phyloP scores from a whole-genome alignment of 805 yeast genomes.

The Zygoascus tannicola region DNA sequence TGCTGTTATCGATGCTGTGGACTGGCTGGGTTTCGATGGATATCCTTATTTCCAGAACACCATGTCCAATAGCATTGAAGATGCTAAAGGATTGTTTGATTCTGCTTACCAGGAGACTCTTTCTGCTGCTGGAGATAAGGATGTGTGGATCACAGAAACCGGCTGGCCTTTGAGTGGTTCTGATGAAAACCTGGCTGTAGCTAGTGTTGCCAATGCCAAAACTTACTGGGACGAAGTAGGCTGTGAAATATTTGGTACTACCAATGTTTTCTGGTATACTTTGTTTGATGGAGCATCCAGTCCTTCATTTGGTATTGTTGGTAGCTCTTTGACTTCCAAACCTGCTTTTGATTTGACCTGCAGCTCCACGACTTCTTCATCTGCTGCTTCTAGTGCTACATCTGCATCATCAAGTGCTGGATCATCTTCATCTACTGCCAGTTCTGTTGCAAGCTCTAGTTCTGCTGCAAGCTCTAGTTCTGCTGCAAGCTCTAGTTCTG shows the following conservation, averaged over 20 bases:
- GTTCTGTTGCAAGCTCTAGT: constrained; percentile 6
- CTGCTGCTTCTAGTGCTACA: constrained; percentile 7
- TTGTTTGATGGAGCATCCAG: constrained; percentile 15
- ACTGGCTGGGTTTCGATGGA: constrained; percentile 74
- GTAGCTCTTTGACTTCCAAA: constrained; percentile 7
- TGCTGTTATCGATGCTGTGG: constrained; percentile 61
- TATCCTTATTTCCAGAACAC: constrained; percentile 92
- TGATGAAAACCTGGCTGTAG: constrained; percentile 48
- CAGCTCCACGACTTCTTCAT: constrained; percentile 9
- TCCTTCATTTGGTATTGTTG: constrained; percentile 18
- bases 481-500: neutral
- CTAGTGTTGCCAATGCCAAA: constrained; percentile 57
- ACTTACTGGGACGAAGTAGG: constrained; percentile 69
- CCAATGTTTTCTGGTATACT: constrained; percentile 18
- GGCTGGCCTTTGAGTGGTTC: constrained; percentile 88
- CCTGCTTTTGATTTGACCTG: constrained; percentile 17
- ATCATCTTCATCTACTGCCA: constrained; percentile 8
- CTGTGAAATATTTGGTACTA: constrained; percentile 38
- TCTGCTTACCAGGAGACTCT: constrained; percentile 54
- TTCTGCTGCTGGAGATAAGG: constrained; percentile 69
- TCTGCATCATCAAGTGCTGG: constrained; percentile 3
- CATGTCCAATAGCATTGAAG: constrained; percentile 68
- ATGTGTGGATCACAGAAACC: constrained; percentile 87
- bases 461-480: constrained; percentile 1
- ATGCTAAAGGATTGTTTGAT: constrained; percentile 84